phyloP scores from a whole-genome alignment of 257 asterid genomes.

The Pogostemon cablin region DNA sequence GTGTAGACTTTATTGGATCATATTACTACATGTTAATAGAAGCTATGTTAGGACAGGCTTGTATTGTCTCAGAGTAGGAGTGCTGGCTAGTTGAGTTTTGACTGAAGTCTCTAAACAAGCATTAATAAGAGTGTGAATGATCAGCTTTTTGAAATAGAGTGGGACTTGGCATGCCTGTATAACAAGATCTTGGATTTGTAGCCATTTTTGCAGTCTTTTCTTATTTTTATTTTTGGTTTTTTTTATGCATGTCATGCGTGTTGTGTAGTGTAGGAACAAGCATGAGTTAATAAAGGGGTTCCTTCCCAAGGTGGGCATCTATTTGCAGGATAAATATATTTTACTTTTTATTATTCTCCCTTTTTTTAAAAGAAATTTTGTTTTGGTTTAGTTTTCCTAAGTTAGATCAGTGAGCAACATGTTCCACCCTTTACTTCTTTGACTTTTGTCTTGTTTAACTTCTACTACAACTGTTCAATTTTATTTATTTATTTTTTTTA shows the following conservation, averaged over 20 bases:
- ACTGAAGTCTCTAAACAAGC: slow-evolving; percentile 31
- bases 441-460: too few species aligned
- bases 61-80: neutral
- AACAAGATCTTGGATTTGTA: slow-evolving; percentile 33
- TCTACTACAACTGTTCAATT: too few species aligned
- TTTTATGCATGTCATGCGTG: neutral
- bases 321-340: neutral
- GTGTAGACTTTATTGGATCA: neutral
- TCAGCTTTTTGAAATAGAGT: slow-evolving; percentile 14
- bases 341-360: slow-evolving; percentile 1
- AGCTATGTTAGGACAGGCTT: neutral
- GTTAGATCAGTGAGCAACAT: neutral
- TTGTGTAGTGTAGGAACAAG: slow-evolving; percentile 3
- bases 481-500: too few species aligned
- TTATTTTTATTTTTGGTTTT: neutral
- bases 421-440: too few species aligned
- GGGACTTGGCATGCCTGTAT: slow-evolving; percentile 41
- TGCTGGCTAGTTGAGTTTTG: slow-evolving; percentile 14
- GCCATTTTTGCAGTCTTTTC: slow-evolving; percentile 8
- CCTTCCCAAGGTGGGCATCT: slow-evolving; percentile 39
- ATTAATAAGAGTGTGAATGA: slow-evolving; percentile 18
- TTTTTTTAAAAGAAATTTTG: neutral
- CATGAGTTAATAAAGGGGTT: slow-evolving; percentile 33
- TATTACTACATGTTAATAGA: slow-evolving; percentile 19
- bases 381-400: slow-evolving; percentile 6